A percentile compares a stretch with the other conserved stretches of the same genome.
These are phyloP conservation scores for Leptographium procerum DNA, from an alignment of 2,329 filamentous ascomycete species.

Conservation along the genomic window DNA sequence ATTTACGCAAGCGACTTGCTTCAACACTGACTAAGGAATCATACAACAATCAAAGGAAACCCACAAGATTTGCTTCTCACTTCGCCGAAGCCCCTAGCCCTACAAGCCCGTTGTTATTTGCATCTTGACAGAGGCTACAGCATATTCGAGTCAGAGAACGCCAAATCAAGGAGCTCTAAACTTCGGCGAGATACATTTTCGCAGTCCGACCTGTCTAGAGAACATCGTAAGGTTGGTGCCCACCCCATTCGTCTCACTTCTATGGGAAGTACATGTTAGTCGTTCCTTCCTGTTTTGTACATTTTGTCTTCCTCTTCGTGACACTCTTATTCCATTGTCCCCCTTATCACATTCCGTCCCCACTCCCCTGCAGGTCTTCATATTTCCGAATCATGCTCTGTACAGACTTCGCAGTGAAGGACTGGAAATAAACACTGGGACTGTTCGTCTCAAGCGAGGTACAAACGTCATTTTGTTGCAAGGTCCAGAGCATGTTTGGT, in stretches of 20 bases:
- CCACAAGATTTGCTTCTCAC: background rate
- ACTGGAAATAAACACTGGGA: background rate
- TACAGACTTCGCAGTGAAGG: background rate
- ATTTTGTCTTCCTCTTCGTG: background rate
- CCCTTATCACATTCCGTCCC: background rate
- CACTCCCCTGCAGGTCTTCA: background rate
- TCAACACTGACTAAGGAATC: background rate
- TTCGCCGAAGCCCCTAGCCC: background rate
- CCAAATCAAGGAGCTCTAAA: background rate
- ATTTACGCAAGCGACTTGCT: background rate
- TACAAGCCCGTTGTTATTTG: background rate
- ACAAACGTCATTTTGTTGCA: background rate
- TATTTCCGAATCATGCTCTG: background rate
- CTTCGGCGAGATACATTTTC: background rate
- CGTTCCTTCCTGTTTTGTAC: slow-evolving; percentile 2
- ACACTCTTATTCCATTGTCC: background rate
- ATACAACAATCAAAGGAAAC: background rate
- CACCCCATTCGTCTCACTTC: background rate
- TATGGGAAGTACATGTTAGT: background rate
- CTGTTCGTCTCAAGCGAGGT: background rate
- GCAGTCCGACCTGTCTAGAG: background rate
- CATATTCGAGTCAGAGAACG: background rate
- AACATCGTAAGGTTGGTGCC: background rate
- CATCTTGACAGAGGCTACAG: background rate
- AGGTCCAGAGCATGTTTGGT: too few species aligned